A percentile compares a stretch with the other conserved stretches of the same genome.
These are phyloP conservation scores for Suillus sp. DNA, from an alignment of 768 basidiomycete species.

Conservation along the genomic window DNA sequence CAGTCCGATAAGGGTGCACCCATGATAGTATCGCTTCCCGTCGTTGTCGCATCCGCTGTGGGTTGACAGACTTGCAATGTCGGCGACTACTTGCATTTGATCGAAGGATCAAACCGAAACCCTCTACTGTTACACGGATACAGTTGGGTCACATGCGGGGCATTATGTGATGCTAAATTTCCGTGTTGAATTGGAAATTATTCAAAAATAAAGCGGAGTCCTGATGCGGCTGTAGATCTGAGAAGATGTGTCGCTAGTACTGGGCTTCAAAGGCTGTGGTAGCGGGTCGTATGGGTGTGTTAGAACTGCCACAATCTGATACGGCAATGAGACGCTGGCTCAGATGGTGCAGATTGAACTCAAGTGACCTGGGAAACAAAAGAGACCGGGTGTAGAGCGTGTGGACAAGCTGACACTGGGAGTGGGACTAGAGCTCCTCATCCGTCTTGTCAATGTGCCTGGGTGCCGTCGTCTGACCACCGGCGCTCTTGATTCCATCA, in stretches of 20 bases:
- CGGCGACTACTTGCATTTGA: not conserved
- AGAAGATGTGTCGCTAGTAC: not conserved
- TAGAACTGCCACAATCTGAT: conserved; percentile 2
- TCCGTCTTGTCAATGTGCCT: conserved; percentile 1
- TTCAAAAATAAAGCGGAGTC: not conserved
- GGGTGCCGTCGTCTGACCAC: not conserved
- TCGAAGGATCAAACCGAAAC: not conserved
- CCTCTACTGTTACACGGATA: not conserved
- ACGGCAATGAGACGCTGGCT: not conserved
- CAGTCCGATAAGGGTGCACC: not conserved
- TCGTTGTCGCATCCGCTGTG: not conserved
- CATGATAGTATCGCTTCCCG: not conserved
- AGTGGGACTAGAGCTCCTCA: not conserved
- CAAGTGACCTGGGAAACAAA: not conserved
- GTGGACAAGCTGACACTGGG: too few relatives aligned
- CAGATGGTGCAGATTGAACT: not conserved
- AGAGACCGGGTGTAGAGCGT: too few relatives aligned
- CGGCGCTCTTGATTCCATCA: not conserved
- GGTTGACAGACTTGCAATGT: not conserved
- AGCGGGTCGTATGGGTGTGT: not conserved
- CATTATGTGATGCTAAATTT: not conserved
- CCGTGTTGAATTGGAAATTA: not conserved
- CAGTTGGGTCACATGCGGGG: not conserved
- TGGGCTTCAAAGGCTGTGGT: not conserved
- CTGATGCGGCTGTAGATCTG: not conserved